A percentile compares a stretch with the other conserved stretches of the same genome.
These are phyloP conservation scores for Argentina anserina DNA, from an alignment of 306 rosid genomes.

Conservation along the genomic window DNA sequence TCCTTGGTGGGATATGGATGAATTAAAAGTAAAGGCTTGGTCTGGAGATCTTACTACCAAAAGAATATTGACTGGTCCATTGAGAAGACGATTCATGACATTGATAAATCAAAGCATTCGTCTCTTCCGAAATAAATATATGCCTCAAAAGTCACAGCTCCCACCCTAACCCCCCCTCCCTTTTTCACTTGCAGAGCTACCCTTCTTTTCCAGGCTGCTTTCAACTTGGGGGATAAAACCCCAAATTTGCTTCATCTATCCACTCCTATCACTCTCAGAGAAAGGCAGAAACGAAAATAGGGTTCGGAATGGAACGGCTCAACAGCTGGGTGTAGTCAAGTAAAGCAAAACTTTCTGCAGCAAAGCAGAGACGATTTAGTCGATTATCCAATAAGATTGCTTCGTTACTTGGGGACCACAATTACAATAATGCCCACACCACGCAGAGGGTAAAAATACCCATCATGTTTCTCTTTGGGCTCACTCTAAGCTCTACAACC, in stretches of 20 bases:
- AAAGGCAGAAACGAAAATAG: background rate
- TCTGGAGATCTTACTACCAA: constrained; percentile 13
- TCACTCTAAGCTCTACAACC: constrained; percentile 1
- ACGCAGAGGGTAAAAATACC: background rate
- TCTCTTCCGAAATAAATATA: background rate
- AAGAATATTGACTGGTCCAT: constrained; percentile 25
- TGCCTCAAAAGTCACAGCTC: constrained; percentile 14
- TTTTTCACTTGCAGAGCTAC: background rate
- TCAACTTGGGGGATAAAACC: background rate
- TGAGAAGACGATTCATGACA: constrained; percentile 36
- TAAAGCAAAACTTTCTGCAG: constrained; percentile 9
- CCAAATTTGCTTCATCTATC: background rate
- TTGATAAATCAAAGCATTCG: background rate
- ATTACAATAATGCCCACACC: constrained; percentile 12
- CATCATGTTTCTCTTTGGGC: background rate
- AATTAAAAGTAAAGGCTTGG: constrained; percentile 5
- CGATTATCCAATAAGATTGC: constrained; percentile 1
- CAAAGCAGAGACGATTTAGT: background rate
- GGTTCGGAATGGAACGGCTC: constrained; percentile 2
- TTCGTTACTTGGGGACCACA: constrained; percentile 1
- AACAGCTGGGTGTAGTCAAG: constrained; percentile 1
- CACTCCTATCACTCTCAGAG: background rate
- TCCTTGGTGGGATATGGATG: constrained; percentile 4
- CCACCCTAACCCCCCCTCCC: background rate
- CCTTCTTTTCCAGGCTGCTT: constrained; percentile 10